A percentile compares a stretch with the other conserved stretches of the same genome.
Conservation (phyloP, 2,329 filamentous ascomycete species). For the Pestalotiopsis sp. region DNA sequence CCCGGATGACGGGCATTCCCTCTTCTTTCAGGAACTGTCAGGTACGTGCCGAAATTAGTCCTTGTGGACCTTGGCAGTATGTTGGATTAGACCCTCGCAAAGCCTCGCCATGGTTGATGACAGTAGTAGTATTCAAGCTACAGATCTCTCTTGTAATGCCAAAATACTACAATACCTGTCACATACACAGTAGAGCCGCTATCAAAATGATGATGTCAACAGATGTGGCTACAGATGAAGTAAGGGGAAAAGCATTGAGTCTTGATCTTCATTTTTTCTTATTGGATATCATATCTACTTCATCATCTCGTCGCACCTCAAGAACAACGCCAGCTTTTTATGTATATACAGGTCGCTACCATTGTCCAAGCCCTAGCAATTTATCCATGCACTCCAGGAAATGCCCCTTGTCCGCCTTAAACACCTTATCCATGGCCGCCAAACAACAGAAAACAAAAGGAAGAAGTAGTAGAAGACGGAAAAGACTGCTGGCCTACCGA, state of each 20-base stretch:
- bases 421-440: background rate
- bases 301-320: background rate
- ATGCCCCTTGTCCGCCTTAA: background rate
- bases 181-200: no score
- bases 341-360: background rate
- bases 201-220: no score
- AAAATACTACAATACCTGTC: background rate
- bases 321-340: background rate
- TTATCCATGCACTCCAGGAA: background rate
- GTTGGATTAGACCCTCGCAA: background rate
- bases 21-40: background rate
- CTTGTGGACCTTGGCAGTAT: background rate
- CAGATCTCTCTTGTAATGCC: background rate
- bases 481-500: background rate
- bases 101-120: no score
- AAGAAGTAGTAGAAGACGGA: background rate
- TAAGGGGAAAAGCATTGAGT: background rate
- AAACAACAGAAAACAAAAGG: background rate
- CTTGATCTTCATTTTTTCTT: background rate
- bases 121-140: no score
- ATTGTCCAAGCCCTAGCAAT: background rate
- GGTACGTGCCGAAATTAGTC: background rate
- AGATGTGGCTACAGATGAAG: background rate
- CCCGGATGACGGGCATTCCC: background rate
- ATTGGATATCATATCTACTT: background rate